Evolutionary conservation across 768 basidiomycete genomes (phyloP).

Genomic region (Boletus insuetus): DNA sequence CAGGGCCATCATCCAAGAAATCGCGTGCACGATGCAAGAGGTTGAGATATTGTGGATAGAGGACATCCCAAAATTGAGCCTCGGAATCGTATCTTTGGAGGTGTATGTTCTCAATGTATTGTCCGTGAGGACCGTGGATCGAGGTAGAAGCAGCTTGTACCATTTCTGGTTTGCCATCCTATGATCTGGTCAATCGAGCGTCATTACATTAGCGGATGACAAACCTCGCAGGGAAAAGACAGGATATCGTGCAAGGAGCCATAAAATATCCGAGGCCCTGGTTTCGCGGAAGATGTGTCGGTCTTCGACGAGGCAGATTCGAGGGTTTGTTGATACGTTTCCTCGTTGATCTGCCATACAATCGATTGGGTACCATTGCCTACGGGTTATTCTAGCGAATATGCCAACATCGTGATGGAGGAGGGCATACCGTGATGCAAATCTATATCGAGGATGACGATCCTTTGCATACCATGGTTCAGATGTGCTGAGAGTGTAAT

Average conservation of each 20-base stretch:
- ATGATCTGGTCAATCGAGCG: constrained; percentile 4
- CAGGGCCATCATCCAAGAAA: constrained; percentile 65
- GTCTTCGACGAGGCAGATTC: constrained; percentile 40
- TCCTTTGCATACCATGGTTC: constrained; percentile 68
- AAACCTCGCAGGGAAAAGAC: constrained; percentile 88
- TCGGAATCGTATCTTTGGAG: constrained; percentile 16
- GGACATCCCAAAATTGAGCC: constrained; percentile 24
- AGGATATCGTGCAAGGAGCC: constrained; percentile 93
- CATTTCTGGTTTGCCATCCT: constrained; percentile 79
- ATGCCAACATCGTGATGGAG: neutral
- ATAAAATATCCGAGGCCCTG: constrained; percentile 72
- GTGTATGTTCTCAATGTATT: constrained; percentile 30
- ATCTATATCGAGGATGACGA: constrained; percentile 87
- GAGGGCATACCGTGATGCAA: constrained; percentile 25
- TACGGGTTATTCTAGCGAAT: constrained; percentile 26
- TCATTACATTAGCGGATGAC: neutral
- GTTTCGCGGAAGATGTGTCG: constrained; percentile 30
- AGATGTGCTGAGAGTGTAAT: constrained; percentile 64
- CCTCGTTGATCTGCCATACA: constrained; percentile 88
- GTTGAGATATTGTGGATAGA: constrained; percentile 63
- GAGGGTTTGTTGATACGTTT: constrained; percentile 68
- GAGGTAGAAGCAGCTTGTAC: constrained; percentile 78
- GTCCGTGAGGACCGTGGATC: constrained; percentile 17
- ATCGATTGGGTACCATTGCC: constrained; percentile 96
- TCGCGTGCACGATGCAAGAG: constrained; percentile 66